phyloP scores from a whole-genome alignment of 2,329 filamentous ascomycete species.

The Corinectria fuckeliana region DNA sequence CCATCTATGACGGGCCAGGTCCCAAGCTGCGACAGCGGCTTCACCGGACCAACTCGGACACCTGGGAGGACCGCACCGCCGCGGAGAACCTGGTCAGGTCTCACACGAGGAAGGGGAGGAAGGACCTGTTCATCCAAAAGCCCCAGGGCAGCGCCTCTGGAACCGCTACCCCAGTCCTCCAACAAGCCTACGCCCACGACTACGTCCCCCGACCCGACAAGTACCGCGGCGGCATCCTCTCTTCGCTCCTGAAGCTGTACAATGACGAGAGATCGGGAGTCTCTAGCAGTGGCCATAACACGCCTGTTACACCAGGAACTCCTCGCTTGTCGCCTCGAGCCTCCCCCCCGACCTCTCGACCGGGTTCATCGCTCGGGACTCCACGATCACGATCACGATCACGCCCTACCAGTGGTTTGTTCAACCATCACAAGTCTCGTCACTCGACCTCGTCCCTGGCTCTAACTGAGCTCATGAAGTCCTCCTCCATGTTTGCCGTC shows the following conservation, averaged over 20 bases:
- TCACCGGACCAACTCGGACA: conserved; percentile 26
- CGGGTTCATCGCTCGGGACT: conserved; percentile 46
- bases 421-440: conserved; percentile 51
- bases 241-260: conserved; percentile 75
- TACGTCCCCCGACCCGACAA: conserved; percentile 72
- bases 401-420: conserved; percentile 47
- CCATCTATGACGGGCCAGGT: conserved; percentile 23
- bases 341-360: conserved; percentile 50
- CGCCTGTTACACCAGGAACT: conserved; percentile 47
- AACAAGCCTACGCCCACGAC: conserved; percentile 57
- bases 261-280: conserved; percentile 52
- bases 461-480: conserved; percentile 59
- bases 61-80: conserved; percentile 34
- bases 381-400: conserved; percentile 42
- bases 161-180: conserved; percentile 46
- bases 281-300: conserved; percentile 49
- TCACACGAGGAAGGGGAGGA: conserved; percentile 41
- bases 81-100: conserved; percentile 47
- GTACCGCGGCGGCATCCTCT: conserved; percentile 76
- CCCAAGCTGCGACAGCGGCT: conserved; percentile 34
- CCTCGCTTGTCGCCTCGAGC: conserved; percentile 50
- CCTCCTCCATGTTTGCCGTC: conserved; percentile 59
- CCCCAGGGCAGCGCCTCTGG: conserved; percentile 41
- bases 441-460: conserved; percentile 53
- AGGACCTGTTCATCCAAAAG: conserved; percentile 41